Evolutionary conservation across 345 rosid species (phyloP), one percentile per base, ranked within the genome.

Genomic region (Punica granatum): DNA sequence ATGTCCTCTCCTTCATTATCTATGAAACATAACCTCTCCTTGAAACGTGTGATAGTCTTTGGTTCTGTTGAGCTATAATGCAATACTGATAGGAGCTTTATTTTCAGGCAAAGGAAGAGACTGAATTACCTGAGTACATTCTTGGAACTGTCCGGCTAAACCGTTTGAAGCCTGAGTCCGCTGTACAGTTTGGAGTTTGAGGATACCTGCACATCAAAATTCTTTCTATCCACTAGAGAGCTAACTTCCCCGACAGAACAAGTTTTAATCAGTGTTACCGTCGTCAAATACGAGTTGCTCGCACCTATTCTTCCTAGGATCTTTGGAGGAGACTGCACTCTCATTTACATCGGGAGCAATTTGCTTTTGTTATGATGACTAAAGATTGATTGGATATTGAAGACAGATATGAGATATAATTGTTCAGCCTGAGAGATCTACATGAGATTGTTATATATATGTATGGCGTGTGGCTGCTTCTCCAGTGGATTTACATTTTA

Each of bases 71-170:
- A 28, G 26, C 28, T 46, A 14, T 31, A 16, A 32, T 10, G 31
- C 44, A 60, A 37, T 30, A 61, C 44, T 33, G 6, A 32, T 32
- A 11, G 39, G 31, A 48, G 31, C 14, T 36, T 63, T 19, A 13
- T 60, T 36, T 67, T 79, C 92, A 90, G 98, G 98, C 86, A 67
- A 89, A 75, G 66, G 98, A 91, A 74, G 95, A 80, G 75, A 72
- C 61, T 21, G 96, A 94, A 68, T 72, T 94, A 82, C 99, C 99
- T 0, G 99, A 94, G 81, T 91, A 82, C 81, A 74, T 94, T 75
- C 92, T 91, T 58, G 99, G 99, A 51, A 89, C 98, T 6, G 99
- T 89, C 60, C 82, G 94, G 64, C 80, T 94, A 37, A 91, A 86
- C 70, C 86, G 90, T n/a, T 71, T 94, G 72, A 84, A 71, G 79